A percentile compares a stretch with the other conserved stretches of the same genome.
phyloP scores from a whole-genome alignment of 192 early-diverging fungal genomes.

The Blastocladiella britannica region DNA sequence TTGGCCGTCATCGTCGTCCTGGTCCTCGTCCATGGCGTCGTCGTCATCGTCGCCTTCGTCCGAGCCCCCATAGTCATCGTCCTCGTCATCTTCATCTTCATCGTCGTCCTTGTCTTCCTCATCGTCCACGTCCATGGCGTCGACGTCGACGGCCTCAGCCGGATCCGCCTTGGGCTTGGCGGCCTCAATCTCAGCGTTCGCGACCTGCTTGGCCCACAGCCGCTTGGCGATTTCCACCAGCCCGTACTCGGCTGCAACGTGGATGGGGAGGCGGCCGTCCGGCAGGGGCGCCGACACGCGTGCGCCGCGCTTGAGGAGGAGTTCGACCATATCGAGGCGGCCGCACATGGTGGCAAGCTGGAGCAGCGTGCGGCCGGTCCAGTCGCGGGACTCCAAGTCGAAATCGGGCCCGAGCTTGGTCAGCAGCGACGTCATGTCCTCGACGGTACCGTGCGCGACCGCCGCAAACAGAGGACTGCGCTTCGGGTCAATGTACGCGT shows the following conservation, averaged over 20 bases:
- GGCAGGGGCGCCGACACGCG: conserved; percentile 7
- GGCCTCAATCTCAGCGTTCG: not conserved
- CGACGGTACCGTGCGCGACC: conserved; percentile 4
- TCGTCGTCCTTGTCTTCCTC: conserved; percentile 1
- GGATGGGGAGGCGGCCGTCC: conserved; percentile 8
- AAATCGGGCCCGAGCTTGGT: no score
- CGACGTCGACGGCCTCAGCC: not conserved
- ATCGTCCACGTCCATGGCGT: not conserved
- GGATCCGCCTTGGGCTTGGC: not conserved
- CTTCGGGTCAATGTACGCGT: conserved; percentile 6
- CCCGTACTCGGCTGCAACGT: conserved; percentile 11
- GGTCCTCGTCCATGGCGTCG: conserved; percentile 5
- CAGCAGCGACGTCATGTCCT: not conserved
- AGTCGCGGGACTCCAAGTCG: conserved; percentile 9
- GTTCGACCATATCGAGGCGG: conserved; percentile 2
- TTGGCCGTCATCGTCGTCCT: no score
- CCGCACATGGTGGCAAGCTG: conserved; percentile 8
- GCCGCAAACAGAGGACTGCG: conserved; percentile 1
- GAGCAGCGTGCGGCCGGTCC: conserved; percentile 9
- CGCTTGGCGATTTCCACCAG: conserved; percentile 5
- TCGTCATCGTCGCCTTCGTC: conserved; percentile 10
- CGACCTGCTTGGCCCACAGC: conserved; percentile 6
- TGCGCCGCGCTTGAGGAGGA: conserved; percentile 6
- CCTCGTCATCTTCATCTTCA: not conserved
- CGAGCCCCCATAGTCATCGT: conserved; percentile 5